Percentiles rank a stretch among this genome's conserved stretches.
phyloP scores from a whole-genome alignment of 2,329 filamentous ascomycete species.

The Davidsoniella eucalypti region DNA sequence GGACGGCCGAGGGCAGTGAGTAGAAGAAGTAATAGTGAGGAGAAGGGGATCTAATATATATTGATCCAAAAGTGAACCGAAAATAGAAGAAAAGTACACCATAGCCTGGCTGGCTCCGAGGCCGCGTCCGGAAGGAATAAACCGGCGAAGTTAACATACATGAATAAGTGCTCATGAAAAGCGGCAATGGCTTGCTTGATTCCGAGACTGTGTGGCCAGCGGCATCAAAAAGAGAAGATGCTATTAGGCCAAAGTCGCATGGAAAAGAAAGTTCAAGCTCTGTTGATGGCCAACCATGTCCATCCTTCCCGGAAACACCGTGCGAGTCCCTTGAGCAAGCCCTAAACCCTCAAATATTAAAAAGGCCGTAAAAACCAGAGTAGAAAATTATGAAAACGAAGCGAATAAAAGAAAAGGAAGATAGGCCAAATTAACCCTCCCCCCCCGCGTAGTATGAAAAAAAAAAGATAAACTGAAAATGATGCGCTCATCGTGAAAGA shows the following conservation, averaged over 20 bases:
- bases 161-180: slow-evolving; percentile 22
- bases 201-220: neutral
- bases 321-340: too few relatives aligned
- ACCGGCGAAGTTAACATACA: slow-evolving; percentile 47
- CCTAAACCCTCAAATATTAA: too few relatives aligned
- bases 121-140: neutral
- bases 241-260: too few relatives aligned
- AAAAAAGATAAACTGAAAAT: too few relatives aligned
- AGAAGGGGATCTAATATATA: slow-evolving; percentile 25
- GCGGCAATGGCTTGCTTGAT: slow-evolving; percentile 27
- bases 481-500: too few relatives aligned
- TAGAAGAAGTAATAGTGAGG: slow-evolving; percentile 18
- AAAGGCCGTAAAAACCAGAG: neutral
- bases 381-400: neutral
- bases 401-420: neutral
- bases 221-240: too few relatives aligned
- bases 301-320: too few relatives aligned
- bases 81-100: slow-evolving; percentile 5
- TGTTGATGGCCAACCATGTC: too few relatives aligned
- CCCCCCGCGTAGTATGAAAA: too few relatives aligned
- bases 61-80: slow-evolving; percentile 24
- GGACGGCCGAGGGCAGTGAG: neutral
- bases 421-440: too few relatives aligned
- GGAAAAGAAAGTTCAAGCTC: too few relatives aligned
- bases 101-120: neutral